phyloP scores from a whole-genome alignment of 176 grass and related monocot species.

The Oryza glaberrima region DNA sequence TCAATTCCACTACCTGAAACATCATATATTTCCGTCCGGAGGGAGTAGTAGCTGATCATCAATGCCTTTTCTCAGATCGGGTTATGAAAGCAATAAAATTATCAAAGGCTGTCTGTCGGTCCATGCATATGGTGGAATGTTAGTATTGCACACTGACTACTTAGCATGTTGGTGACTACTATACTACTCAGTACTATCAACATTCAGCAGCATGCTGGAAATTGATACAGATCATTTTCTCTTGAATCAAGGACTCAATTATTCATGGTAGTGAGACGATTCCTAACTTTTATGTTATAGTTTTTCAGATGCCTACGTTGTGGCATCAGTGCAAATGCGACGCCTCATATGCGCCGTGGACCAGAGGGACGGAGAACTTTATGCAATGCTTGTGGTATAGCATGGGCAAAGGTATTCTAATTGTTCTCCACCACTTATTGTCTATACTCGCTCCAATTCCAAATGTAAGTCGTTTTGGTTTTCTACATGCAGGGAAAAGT shows the following conservation, averaged over 20 bases:
- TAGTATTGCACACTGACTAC: not conserved
- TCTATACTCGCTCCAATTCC: not conserved
- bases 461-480: not conserved
- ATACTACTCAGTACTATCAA: not conserved
- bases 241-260: not conserved
- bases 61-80: not conserved
- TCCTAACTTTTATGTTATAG: conserved; percentile 47
- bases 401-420: conserved; percentile 72
- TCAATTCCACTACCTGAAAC: too few relatives aligned
- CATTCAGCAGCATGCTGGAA: not conserved
- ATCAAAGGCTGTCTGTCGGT: not conserved
- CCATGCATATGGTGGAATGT: not conserved
- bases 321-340: conserved; percentile 78
- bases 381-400: conserved; percentile 93
- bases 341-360: conserved; percentile 82
- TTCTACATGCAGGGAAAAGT: conserved; percentile 69
- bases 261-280: conserved; percentile 33
- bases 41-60: not conserved
- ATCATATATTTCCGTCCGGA: too few relatives aligned
- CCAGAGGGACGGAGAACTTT: conserved; percentile 76
- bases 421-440: not conserved
- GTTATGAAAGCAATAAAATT: not conserved
- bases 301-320: conserved; percentile 79
- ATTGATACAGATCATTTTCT: not conserved
- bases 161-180: not conserved